Evolutionary conservation across 1,284 basidiomycete species (phyloP), one percentile per base, ranked within the genome.

Genomic region (Microbotryum saponariae): DNA sequence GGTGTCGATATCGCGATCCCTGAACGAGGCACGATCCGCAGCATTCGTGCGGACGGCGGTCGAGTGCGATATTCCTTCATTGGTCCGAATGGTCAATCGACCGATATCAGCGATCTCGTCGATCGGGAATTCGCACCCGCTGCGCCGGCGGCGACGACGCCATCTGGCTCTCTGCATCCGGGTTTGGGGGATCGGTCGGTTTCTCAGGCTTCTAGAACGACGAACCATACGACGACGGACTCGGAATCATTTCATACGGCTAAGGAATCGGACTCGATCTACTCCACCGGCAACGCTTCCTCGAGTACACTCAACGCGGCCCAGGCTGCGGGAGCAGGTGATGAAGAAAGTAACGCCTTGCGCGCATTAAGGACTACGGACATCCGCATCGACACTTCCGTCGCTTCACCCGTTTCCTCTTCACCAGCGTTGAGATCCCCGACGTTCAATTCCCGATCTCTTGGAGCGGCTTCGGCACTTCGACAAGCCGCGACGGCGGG

Each of bases 31-130:
- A 83, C 88, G 70, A 81, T 97, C n/a, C 86, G 92, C 27, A 91
- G 88, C 70, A 84, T 87, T 3, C 81, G 88, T 20, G 65, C 73
- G 16, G 83, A 84, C 61, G 63, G 64, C 8, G 85, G 88, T 69
- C 80, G 80, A 57, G 86, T 91, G 78, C 84, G 91, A 1, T 97
- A 97, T 73, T 94, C 91, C 31, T 96, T 91, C 72, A 85, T 96
- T 49, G 86, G 90, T 65, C 81, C 83, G 1, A 88, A 88, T 64
- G 90, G 91, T 12, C 88, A 89, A 75, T 87, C 86, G 4, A 87
- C 85, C 70, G 93, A 97, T 74, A 91, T 97, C 73, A 92, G 88
- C 71, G 85, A 91, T 64, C 87, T 96, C 61, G 83, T 96, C 45
- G 89, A 93, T 73, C 84, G 88, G 72, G 93, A 92, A 70, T 86